Conservation (phyloP, 108 stramenopile species). For the Cyclotella distinguenda region DNA sequence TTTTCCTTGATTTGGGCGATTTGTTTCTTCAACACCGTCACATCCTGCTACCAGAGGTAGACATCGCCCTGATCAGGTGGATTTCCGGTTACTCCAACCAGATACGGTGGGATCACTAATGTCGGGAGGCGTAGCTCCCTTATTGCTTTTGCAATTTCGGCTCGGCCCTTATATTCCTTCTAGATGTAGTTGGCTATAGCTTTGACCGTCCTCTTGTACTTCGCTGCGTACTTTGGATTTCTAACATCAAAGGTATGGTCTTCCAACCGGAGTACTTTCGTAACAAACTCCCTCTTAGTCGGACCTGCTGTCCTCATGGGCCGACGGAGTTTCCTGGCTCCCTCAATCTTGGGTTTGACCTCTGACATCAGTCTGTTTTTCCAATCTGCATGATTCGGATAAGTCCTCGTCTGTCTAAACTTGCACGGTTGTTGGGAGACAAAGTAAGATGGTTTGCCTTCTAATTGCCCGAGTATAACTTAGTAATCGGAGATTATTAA, state of each 20-base stretch:
- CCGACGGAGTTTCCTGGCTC: not conserved
- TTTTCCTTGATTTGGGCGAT: too few species aligned
- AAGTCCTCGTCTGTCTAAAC: too few species aligned
- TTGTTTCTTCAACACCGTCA: not conserved
- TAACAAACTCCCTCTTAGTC: not conserved
- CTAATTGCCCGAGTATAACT: too few species aligned
- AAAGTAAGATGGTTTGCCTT: too few species aligned
- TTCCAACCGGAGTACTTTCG: not conserved
- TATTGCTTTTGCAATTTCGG: not conserved
- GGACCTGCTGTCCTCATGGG: not conserved
- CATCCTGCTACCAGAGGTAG: not conserved
- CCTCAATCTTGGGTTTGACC: too few species aligned
- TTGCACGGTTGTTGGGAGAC: too few species aligned
- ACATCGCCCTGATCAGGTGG: not conserved
- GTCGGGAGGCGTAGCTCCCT: not conserved
- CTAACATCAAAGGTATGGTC: conserved; percentile 4
- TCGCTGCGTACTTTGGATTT: too few species aligned
- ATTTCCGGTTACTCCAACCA: not conserved
- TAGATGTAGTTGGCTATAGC: not conserved
- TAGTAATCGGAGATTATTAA: too few species aligned
- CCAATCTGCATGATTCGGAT: too few species aligned
- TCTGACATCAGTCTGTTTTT: too few species aligned
- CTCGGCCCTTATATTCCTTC: conserved; percentile 1
- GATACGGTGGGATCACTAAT: not conserved
- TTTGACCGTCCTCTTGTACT: not conserved